Evolutionary conservation across 1,284 basidiomycete genomes (phyloP), one percentile per base, ranked within the genome.

Genomic region (Blastosporella zonata): DNA sequence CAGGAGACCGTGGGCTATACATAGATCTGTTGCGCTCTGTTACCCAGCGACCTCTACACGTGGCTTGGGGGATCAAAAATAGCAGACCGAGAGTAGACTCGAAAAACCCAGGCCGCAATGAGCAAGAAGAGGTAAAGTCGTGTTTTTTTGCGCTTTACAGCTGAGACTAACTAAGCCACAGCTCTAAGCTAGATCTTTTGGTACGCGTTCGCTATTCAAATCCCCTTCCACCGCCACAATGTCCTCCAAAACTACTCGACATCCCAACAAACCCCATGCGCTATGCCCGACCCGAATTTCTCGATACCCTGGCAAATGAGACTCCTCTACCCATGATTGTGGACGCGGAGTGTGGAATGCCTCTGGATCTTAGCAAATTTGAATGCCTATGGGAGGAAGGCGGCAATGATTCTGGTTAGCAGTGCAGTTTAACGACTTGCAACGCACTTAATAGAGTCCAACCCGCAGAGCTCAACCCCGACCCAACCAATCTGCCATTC

Each of bases 261-360:
- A 87, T 97, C 47, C 83, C 87, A 22, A 96, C 94, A 25, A 81
- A 89, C 63, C 85, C 92, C 9, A 76, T 79, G 62, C 88, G 94
- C 33, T 93, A 96, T 67, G 87, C 90, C 18, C 80, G 80, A 22
- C 88, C 91, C 13, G 85, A 88, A 59, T 94, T 93, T 59, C 77
- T 94, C 20, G 82, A 90, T 54, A 77, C 84, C 15, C 72, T 97
- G 35, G 87, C 89, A 1, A 82, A 85, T 42, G 88, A 90, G 39
- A 82, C 84, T 5, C 86, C 87, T 0, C 66, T 96, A 8, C 93
- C 94, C 0, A 93, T 97, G 90, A 86, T 97, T 52, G 86, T 96
- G 1, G 94, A 97, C 60, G 88, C 90, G 1, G 94, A 97, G 65
- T 87, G 87, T 61, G 94, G 94, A 1, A 95, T 97, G 92, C 93